Evolutionary conservation across 2,329 filamentous ascomycete genomes (phyloP).

Genomic region (Cercospora canescens): DNA sequence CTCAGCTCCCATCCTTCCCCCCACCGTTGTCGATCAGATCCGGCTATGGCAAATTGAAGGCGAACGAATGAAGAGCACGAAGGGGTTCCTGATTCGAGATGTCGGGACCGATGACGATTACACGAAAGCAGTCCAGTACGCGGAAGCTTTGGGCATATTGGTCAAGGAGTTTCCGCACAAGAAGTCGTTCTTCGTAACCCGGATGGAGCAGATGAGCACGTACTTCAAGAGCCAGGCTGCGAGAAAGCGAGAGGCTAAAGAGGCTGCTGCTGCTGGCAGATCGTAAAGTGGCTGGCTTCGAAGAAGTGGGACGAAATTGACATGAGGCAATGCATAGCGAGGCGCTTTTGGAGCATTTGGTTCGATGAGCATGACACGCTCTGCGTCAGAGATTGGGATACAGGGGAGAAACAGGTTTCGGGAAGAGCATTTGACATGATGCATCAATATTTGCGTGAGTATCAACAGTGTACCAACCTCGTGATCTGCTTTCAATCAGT

Average conservation of each 20-base stretch:
- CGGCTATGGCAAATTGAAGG: slow-evolving; percentile 96
- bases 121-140: slow-evolving; percentile 69
- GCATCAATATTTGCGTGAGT: slow-evolving; percentile 9
- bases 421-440: neutral
- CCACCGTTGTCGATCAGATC: slow-evolving; percentile 97
- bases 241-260: slow-evolving; percentile 33
- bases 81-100: slow-evolving; percentile 86
- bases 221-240: slow-evolving; percentile 66
- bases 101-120: slow-evolving; percentile 69
- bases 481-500: slow-evolving; percentile 1
- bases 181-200: slow-evolving; percentile 87
- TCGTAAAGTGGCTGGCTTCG: neutral
- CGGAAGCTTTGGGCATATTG: slow-evolving; percentile 86
- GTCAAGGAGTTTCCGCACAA: slow-evolving; percentile 80
- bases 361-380: neutral
- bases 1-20: slow-evolving; percentile 73
- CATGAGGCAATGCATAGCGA: slow-evolving; percentile 20
- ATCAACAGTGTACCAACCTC: slow-evolving; percentile 9
- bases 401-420: neutral
- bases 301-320: neutral
- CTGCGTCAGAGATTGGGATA: neutral
- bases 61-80: slow-evolving; percentile 83
- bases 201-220: slow-evolving; percentile 82
- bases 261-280: slow-evolving; percentile 8
- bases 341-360: slow-evolving; percentile 18